Percentiles rank a stretch among this genome's conserved stretches.
These are phyloP conservation scores for Penicillium palitans DNA, from an alignment of 2,329 filamentous ascomycete genomes.

Conservation along the genomic window DNA sequence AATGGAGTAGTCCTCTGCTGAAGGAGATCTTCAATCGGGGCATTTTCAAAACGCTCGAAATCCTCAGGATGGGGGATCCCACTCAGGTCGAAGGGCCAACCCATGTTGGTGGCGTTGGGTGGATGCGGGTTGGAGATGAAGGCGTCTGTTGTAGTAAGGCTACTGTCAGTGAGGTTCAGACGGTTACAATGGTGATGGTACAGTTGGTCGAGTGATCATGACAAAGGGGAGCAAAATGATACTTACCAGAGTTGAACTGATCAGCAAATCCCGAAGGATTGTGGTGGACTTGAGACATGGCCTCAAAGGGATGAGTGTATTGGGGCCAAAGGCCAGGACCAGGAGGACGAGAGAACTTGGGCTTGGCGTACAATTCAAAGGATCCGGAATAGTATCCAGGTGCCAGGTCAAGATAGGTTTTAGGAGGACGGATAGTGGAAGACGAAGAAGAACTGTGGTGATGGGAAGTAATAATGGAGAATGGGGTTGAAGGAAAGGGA, in stretches of 20 bases:
- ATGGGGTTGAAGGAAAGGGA: neutral
- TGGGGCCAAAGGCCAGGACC: neutral
- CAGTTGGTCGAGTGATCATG: neutral
- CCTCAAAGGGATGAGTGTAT: neutral
- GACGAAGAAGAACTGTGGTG: neutral
- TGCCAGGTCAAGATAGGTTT: neutral
- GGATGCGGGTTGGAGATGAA: fast-evolving
- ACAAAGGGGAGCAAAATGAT: neutral
- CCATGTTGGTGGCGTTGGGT: neutral
- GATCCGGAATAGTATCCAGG: neutral
- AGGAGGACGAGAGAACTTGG: too few species aligned
- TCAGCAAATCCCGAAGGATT: neutral
- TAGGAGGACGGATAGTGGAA: neutral
- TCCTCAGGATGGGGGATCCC: neutral
- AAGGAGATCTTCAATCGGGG: neutral
- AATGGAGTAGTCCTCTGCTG: neutral
- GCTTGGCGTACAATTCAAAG: too few species aligned
- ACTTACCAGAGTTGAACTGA: neutral
- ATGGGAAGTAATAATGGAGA: neutral
- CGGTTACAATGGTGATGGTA: too few species aligned
- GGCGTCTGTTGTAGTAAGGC: neutral
- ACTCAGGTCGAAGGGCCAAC: neutral
- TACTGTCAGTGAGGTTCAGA: neutral
- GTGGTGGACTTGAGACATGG: neutral
- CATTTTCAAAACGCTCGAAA: neutral